A percentile compares a stretch with the other conserved stretches of the same genome.
These are phyloP conservation scores for Euphorbia lathyris DNA, from an alignment of 345 rosid species.

Conservation along the genomic window DNA sequence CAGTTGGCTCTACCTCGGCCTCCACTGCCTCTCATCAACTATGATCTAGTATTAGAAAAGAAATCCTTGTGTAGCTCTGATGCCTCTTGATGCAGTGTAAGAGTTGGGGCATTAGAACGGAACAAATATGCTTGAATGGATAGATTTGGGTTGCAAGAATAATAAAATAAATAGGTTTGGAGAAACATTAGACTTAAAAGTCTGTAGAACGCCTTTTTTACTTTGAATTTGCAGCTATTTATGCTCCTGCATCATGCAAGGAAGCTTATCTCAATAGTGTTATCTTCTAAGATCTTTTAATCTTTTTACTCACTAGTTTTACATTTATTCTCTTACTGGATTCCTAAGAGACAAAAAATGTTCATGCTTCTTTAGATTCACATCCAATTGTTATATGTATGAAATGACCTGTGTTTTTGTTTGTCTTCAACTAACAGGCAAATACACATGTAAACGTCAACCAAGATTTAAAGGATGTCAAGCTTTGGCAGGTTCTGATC, in stretches of 20 bases:
- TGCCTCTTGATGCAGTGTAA: too few relatives aligned
- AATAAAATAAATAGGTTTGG: background rate
- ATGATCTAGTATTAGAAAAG: too few relatives aligned
- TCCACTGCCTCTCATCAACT: too few relatives aligned
- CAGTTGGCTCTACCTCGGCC: too few relatives aligned
- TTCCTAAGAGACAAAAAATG: background rate
- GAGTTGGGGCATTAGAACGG: background rate
- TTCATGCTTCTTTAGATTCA: background rate
- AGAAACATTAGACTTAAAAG: background rate
- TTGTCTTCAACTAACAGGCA: slow-evolving; percentile 54
- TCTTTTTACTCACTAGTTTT: background rate
- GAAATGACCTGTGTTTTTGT: slow-evolving; percentile 14
- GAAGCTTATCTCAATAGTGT: background rate
- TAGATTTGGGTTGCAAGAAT: background rate
- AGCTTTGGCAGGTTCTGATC: slow-evolving; percentile 90
- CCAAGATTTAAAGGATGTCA: slow-evolving; percentile 90
- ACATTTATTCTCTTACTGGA: background rate
- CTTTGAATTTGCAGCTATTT: background rate
- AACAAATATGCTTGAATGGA: background rate
- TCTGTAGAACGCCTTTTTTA: background rate
- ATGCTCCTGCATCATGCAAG: background rate
- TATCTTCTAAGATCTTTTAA: background rate
- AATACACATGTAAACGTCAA: slow-evolving; percentile 86
- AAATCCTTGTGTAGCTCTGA: too few relatives aligned
- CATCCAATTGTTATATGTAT: slow-evolving; percentile 2